phyloP scores from a whole-genome alignment of 1,284 basidiomycete species.

The Rhizoctonia solani region DNA sequence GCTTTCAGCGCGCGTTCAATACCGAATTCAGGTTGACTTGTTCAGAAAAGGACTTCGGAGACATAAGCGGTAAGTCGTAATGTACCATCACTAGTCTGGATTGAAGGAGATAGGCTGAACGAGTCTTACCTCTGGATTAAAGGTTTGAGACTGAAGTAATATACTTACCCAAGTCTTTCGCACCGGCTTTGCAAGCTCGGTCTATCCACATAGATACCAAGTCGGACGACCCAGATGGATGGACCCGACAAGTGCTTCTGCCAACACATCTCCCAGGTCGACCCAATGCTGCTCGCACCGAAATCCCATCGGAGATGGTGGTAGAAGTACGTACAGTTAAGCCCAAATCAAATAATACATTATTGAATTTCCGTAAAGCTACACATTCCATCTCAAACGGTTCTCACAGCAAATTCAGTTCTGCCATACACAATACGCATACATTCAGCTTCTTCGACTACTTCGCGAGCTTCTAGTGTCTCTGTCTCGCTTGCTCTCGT shows the following conservation, averaged over 20 bases:
- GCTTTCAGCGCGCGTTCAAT: slow-evolving; percentile 9
- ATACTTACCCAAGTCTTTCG: slow-evolving; percentile 29
- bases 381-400: slow-evolving; percentile 13
- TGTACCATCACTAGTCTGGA: neutral
- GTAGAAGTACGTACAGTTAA: slow-evolving; percentile 1
- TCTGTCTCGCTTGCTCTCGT: slow-evolving; percentile 28
- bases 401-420: slow-evolving; percentile 3
- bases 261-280: slow-evolving; percentile 10
- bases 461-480: neutral
- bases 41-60: slow-evolving; percentile 29
- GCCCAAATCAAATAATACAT: neutral
- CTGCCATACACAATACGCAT: slow-evolving; percentile 32
- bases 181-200: slow-evolving; percentile 7
- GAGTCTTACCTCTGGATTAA: neutral
- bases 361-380: neutral
- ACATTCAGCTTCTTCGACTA: slow-evolving; percentile 13
- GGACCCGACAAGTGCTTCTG: slow-evolving; percentile 24
- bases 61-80: slow-evolving; percentile 19
- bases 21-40: slow-evolving; percentile 28
- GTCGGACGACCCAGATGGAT: neutral
- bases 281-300: neutral
- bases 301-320: slow-evolving; percentile 1
- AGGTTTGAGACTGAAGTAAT: slow-evolving; percentile 20
- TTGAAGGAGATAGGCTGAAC: neutral
- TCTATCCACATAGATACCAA: slow-evolving; percentile 19